Conservation (phyloP, 1,284 basidiomycete genomes). For the Sporisorium graminicola region DNA sequence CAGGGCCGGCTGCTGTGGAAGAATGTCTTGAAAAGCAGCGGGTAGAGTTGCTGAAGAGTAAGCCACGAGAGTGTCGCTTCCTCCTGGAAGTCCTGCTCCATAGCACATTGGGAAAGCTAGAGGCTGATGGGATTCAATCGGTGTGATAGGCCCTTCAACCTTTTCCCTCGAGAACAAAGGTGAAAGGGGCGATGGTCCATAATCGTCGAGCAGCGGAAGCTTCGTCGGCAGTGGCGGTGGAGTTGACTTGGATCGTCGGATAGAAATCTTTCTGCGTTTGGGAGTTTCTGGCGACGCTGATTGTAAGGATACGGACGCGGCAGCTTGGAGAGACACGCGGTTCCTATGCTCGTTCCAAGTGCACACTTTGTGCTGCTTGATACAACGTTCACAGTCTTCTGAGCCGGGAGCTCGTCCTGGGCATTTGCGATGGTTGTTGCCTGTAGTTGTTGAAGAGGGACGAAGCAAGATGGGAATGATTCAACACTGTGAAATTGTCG, state of each 20-base stretch:
- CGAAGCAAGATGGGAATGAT: background rate
- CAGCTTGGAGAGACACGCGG: background rate
- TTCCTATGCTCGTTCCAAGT: constrained; percentile 20
- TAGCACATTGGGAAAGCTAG: too few relatives aligned
- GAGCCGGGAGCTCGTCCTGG: constrained; percentile 22
- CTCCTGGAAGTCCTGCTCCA: background rate
- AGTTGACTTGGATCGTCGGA: constrained; percentile 13
- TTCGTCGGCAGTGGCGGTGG: background rate
- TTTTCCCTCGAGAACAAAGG: background rate
- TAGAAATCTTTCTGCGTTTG: background rate
- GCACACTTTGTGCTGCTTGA: constrained; percentile 15
- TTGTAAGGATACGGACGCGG: constrained; percentile 1
- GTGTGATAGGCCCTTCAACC: background rate
- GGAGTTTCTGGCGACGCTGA: constrained; percentile 12
- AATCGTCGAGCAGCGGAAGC: background rate
- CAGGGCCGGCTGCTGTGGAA: background rate
- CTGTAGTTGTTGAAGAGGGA: constrained; percentile 5
- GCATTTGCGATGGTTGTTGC: constrained; percentile 36
- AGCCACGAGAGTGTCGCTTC: background rate
- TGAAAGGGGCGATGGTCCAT: background rate
- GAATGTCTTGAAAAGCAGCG: background rate
- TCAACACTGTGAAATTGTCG: background rate
- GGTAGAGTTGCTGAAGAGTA: background rate
- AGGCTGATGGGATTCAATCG: background rate
- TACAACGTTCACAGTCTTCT: constrained; percentile 17